These are phyloP conservation scores for Afroboletus lepidellus DNA, from an alignment of 1,284 basidiomycete genomes.

Conservation along the genomic window DNA sequence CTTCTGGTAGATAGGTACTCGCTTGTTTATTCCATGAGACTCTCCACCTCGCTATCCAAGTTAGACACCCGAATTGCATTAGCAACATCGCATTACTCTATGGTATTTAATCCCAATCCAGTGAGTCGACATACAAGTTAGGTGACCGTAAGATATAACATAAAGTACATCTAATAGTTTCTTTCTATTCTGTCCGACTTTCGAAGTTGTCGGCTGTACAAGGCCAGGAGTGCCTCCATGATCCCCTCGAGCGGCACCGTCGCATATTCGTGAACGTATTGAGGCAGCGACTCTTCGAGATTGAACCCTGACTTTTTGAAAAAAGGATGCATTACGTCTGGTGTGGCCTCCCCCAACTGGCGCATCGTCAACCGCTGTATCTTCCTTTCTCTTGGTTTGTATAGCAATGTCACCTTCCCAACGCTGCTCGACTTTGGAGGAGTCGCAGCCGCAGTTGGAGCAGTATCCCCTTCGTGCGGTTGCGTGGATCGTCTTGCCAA, in stretches of 20 bases:
- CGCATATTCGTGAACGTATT: constrained; percentile 86
- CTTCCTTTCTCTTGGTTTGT: constrained; percentile 51
- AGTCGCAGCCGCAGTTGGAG: neutral
- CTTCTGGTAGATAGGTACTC: constrained; percentile 29
- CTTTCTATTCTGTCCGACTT: constrained; percentile 20
- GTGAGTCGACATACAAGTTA: neutral
- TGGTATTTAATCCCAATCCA: neutral
- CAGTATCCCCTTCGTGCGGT: constrained; percentile 15
- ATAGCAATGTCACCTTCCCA: constrained; percentile 41
- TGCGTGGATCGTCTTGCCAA: constrained; percentile 15
- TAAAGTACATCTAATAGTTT: constrained; percentile 2
- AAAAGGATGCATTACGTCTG: constrained; percentile 84
- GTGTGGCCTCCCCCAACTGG: constrained; percentile 83
- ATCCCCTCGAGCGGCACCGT: constrained; percentile 81
- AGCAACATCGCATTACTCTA: constrained; percentile 2
- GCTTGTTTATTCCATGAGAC: constrained; percentile 12
- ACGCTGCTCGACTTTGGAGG: constrained; percentile 1
- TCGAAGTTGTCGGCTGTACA: constrained; percentile 76
- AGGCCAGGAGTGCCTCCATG: constrained; percentile 75
- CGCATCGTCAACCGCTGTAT: constrained; percentile 79
- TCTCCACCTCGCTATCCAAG: neutral
- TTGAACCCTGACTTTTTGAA: constrained; percentile 82
- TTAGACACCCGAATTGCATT: neutral
- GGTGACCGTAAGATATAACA: neutral
- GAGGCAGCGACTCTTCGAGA: constrained; percentile 76